A percentile compares a stretch with the other conserved stretches of the same genome.
phyloP scores from a whole-genome alignment of 2,329 filamentous ascomycete genomes.

The Verticillium dahliae region DNA sequence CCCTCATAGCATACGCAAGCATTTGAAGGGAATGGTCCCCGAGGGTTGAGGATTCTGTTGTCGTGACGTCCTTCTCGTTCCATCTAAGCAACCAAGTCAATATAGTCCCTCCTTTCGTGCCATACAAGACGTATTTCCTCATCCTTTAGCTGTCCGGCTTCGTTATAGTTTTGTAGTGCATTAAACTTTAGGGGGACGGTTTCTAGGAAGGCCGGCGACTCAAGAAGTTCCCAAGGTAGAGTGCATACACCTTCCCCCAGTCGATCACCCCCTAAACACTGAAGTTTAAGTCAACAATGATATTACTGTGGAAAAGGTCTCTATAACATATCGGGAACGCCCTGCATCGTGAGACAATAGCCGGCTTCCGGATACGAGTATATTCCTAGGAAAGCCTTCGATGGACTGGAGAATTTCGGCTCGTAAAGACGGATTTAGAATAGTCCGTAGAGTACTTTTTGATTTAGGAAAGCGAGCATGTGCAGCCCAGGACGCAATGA shows the following conservation, averaged over 20 bases:
- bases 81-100: too few relatives aligned
- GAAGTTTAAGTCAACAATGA: conserved; percentile 16
- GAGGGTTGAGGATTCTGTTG: too few relatives aligned
- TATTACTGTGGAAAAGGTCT: conserved; percentile 11
- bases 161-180: conserved; percentile 2
- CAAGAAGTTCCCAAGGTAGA: conserved; percentile 6
- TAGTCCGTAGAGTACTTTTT: not conserved
- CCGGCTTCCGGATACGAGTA: not conserved
- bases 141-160: not conserved
- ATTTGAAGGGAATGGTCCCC: too few relatives aligned
- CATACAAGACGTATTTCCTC: too few relatives aligned
- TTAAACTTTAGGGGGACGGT: not conserved
- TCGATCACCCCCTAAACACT: conserved; percentile 17
- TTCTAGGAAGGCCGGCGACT: conserved; percentile 1
- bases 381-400: not conserved
- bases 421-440: not conserved
- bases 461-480: not conserved
- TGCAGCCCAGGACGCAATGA: conserved; percentile 1
- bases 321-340: conserved; percentile 2
- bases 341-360: not conserved
- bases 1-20: too few relatives aligned
- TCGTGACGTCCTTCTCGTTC: too few relatives aligned
- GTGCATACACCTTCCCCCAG: conserved; percentile 17
- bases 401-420: conserved; percentile 1
- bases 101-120: too few relatives aligned